Evolutionary conservation across 306 rosid genomes (phyloP).

Genomic region (Fagus crenata): DNA sequence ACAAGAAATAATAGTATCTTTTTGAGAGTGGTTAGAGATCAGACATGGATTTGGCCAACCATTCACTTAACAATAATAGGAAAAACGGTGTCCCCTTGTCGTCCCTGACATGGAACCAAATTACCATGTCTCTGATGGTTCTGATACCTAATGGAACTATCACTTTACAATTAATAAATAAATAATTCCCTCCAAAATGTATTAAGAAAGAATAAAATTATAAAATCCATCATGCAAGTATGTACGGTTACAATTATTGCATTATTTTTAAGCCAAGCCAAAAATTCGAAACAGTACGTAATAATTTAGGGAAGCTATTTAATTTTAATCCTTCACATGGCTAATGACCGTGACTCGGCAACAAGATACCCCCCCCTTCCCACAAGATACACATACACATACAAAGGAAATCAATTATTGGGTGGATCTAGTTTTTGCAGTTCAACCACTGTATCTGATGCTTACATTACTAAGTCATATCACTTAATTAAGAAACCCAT

Average conservation of each 20-base stretch:
- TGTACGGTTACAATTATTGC: neutral
- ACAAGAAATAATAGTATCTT: slow-evolving; percentile 9
- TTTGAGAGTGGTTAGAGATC: slow-evolving; percentile 36
- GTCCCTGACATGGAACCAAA: slow-evolving; percentile 13
- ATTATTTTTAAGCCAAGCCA: slow-evolving; percentile 3
- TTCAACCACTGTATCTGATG: neutral
- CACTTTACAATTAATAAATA: neutral
- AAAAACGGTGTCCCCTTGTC: slow-evolving; percentile 17
- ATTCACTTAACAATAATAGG: slow-evolving; percentile 24
- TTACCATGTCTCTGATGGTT: neutral
- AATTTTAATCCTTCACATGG: neutral
- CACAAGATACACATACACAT: too few species aligned
- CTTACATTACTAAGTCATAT: neutral
- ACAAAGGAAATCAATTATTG: neutral
- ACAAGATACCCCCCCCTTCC: neutral
- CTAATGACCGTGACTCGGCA: neutral
- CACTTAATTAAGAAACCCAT: neutral
- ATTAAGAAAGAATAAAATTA: neutral
- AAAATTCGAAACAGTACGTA: neutral
- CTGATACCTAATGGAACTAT: neutral
- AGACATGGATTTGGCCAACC: slow-evolving; percentile 48
- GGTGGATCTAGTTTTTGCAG: neutral
- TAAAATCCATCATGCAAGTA: neutral
- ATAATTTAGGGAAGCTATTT: neutral
- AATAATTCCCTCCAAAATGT: neutral